A percentile compares a stretch with the other conserved stretches of the same genome.
phyloP scores from a whole-genome alignment of 2,329 filamentous ascomycete species.

The Diplocarpon mali region DNA sequence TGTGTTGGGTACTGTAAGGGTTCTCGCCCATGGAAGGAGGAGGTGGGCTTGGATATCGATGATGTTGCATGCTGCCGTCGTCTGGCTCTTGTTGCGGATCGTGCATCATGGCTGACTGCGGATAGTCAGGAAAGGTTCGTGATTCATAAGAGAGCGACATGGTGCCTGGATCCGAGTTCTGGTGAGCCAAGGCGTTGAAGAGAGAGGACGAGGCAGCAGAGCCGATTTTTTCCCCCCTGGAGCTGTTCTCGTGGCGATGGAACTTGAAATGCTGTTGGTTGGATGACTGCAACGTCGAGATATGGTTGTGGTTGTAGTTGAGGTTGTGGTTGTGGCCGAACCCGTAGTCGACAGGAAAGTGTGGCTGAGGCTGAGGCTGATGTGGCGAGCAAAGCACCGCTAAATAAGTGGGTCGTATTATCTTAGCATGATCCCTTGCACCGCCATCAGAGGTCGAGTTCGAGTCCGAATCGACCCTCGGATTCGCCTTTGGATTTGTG shows the following conservation, averaged over 20 bases:
- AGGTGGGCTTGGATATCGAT: slow-evolving; percentile 25
- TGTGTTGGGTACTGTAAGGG: slow-evolving; percentile 21
- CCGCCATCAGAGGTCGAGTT: too few species aligned
- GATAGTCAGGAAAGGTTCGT: slow-evolving; percentile 22
- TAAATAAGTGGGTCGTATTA: neutral
- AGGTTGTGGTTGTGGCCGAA: too few species aligned
- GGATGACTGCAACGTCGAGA: neutral
- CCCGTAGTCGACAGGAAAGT: too few species aligned
- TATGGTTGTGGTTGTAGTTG: too few species aligned
- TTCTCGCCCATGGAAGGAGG: slow-evolving; percentile 20
- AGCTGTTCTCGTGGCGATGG: neutral
- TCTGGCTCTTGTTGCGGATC: slow-evolving; percentile 23
- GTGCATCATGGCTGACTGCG: slow-evolving; percentile 22
- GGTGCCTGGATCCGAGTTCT: slow-evolving; percentile 1
- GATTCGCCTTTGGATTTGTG: too few species aligned
- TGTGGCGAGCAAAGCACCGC: neutral
- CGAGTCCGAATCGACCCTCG: too few species aligned
- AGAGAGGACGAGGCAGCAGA: slow-evolving; percentile 7
- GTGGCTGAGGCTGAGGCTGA: neutral
- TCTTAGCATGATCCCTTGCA: neutral
- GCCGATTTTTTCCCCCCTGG: neutral
- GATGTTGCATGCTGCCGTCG: slow-evolving; percentile 18
- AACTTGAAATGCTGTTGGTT: slow-evolving; percentile 15
- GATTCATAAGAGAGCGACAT: slow-evolving; percentile 25
- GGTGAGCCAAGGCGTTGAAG: neutral